These are phyloP conservation scores for Porphyrellus cyaneotinctus DNA, from an alignment of 768 basidiomycete genomes.

Conservation along the genomic window DNA sequence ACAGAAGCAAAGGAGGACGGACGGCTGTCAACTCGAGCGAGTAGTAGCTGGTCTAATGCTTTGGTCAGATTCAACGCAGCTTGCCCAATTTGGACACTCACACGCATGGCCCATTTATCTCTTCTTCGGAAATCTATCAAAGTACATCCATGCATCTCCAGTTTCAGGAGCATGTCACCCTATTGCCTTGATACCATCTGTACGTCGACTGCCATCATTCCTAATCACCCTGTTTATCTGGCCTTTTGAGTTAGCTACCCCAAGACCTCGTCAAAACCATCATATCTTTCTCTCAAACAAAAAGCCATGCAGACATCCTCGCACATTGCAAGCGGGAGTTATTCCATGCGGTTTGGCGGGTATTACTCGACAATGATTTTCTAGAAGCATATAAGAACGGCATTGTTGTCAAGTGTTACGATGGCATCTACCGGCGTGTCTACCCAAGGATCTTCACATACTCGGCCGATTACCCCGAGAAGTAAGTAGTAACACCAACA, in stretches of 20 bases:
- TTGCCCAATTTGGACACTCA: neutral
- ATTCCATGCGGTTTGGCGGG: neutral
- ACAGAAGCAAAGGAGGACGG: slow-evolving; percentile 11
- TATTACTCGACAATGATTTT: neutral
- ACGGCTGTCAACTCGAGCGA: slow-evolving; percentile 11
- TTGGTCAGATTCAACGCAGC: neutral
- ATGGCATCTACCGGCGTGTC: neutral
- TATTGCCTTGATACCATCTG: neutral
- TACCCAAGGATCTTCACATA: neutral
- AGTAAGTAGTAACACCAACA: too few species aligned
- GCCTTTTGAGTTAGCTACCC: neutral
- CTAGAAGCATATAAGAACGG: neutral
- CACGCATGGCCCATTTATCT: too few species aligned
- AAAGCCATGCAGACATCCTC: neutral
- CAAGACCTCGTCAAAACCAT: too few species aligned
- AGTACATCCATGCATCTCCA: neutral
- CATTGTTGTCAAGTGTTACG: neutral
- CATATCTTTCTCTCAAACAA: neutral
- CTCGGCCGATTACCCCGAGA: neutral
- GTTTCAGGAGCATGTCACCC: neutral
- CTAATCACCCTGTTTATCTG: neutral
- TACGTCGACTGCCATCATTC: neutral
- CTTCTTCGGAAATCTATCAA: neutral
- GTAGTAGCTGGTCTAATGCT: neutral
- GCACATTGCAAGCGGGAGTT: neutral